Conservation (phyloP, 164 flowering plant genomes). For the Malania oleifera region DNA sequence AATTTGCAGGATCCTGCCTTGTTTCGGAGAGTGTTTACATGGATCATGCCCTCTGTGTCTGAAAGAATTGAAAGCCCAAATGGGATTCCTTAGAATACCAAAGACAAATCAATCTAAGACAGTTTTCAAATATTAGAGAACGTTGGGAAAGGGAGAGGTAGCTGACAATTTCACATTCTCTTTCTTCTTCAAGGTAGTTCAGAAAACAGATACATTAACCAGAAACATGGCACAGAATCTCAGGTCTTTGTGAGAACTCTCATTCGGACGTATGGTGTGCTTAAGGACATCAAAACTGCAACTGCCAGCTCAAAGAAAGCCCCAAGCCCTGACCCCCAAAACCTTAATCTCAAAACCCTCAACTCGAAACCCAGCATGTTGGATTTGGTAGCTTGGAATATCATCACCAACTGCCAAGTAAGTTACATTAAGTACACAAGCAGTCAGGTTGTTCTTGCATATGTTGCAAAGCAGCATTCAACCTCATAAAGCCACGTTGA, state of each 20-base stretch:
- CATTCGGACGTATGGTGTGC: slow-evolving; percentile 44
- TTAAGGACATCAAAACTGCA: slow-evolving; percentile 30
- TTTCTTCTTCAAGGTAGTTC: slow-evolving; percentile 44
- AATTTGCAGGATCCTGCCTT: slow-evolving; percentile 43
- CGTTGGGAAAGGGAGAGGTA: slow-evolving; percentile 27
- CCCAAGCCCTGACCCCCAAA: too few species aligned
- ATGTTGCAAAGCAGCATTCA: slow-evolving; percentile 30
- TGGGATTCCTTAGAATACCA: slow-evolving; percentile 64
- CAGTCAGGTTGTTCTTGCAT: slow-evolving; percentile 30
- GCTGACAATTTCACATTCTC: slow-evolving; percentile 56
- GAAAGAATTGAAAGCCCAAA: slow-evolving; percentile 39
- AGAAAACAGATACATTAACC: slow-evolving; percentile 47
- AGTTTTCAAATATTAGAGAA: slow-evolving; percentile 37
- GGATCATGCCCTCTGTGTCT: slow-evolving; percentile 47
- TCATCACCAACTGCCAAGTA: slow-evolving; percentile 41
- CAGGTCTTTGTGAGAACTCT: slow-evolving; percentile 50
- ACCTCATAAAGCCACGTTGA: slow-evolving; percentile 47
- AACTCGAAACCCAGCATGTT: too few species aligned
- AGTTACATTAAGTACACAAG: slow-evolving; percentile 31
- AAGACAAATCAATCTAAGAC: slow-evolving; percentile 19
- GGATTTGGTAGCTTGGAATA: slow-evolving; percentile 60
- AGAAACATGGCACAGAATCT: slow-evolving; percentile 39
- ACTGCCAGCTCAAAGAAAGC: slow-evolving; percentile 35
- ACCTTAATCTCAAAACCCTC: too few species aligned
- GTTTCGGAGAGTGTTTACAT: slow-evolving; percentile 32